Percentiles rank a stretch among this genome's conserved stretches.
These are phyloP conservation scores for Aspergillus versicolor DNA, from an alignment of 2,329 filamentous ascomycete genomes.

Conservation along the genomic window DNA sequence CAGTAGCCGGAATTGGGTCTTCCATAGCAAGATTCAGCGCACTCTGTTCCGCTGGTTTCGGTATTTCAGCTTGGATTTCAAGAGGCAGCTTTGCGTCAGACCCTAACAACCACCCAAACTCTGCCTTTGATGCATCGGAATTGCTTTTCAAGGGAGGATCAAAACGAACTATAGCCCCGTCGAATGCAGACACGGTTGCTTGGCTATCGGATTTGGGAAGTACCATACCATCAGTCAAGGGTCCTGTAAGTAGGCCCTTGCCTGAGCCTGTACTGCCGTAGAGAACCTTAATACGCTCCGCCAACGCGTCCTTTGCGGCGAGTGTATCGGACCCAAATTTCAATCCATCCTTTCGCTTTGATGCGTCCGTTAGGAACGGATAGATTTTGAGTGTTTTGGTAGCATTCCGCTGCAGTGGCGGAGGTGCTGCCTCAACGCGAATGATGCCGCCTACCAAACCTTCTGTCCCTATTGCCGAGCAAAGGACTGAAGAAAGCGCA, in stretches of 20 bases:
- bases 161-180: slow-evolving; percentile 80
- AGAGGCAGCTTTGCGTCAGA: slow-evolving; percentile 71
- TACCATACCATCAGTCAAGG: slow-evolving; percentile 84
- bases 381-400: slow-evolving; percentile 73
- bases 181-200: slow-evolving; percentile 64
- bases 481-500: slow-evolving; percentile 76
- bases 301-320: slow-evolving; percentile 72
- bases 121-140: slow-evolving; percentile 31
- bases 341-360: slow-evolving; percentile 64
- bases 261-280: slow-evolving; percentile 62
- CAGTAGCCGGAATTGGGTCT: slow-evolving; percentile 54
- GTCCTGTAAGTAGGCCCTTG: slow-evolving; percentile 71
- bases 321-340: slow-evolving; percentile 88
- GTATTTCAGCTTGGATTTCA: slow-evolving; percentile 73
- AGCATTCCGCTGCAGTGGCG: slow-evolving; percentile 65
- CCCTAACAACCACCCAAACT: slow-evolving; percentile 69
- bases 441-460: slow-evolving; percentile 82
- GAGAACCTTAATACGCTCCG: slow-evolving; percentile 68
- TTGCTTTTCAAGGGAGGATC: slow-evolving; percentile 54
- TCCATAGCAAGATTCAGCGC: slow-evolving; percentile 47
- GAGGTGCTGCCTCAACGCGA: slow-evolving; percentile 78
- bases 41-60: slow-evolving; percentile 57
- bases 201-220: slow-evolving; percentile 61
- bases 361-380: slow-evolving; percentile 65
- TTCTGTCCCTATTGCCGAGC: slow-evolving; percentile 67